Conservation (phyloP, 192 early-diverging fungal genomes). For the Gryganskiella cystojenkinii region DNA sequence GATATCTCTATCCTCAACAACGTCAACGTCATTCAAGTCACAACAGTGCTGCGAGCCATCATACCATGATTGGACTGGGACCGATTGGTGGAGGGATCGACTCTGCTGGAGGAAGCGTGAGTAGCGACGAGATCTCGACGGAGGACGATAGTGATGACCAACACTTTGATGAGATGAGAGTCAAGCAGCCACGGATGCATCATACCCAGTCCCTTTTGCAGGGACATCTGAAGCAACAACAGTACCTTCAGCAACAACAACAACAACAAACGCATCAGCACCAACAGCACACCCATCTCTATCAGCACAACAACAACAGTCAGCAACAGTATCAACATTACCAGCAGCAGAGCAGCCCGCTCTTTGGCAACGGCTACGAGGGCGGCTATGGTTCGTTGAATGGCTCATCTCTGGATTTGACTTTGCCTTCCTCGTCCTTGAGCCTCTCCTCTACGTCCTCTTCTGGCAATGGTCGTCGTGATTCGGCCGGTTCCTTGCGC, state of each 20-base stretch:
- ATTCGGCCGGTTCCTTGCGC: neutral
- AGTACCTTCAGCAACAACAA: neutral
- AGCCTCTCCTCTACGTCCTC: neutral
- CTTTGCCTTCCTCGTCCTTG: neutral
- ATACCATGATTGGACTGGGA: slow-evolving; percentile 46
- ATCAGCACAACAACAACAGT: slow-evolving; percentile 10
- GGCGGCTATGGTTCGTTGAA: neutral
- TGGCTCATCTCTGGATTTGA: neutral
- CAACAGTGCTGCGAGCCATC: slow-evolving; percentile 49
- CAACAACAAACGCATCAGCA: slow-evolving; percentile 17
- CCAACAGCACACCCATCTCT: neutral
- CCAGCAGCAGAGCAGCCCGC: slow-evolving; percentile 22
- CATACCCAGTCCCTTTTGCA: slow-evolving; percentile 16
- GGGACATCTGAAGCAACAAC: neutral
- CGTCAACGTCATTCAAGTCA: slow-evolving; percentile 52
- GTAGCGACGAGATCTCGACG: slow-evolving; percentile 45
- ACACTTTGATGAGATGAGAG: slow-evolving; percentile 50
- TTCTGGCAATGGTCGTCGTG: neutral
- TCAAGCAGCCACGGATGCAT: slow-evolving; percentile 37
- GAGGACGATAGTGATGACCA: slow-evolving; percentile 52
- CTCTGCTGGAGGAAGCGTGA: slow-evolving; percentile 48
- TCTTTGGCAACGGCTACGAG: slow-evolving; percentile 1
- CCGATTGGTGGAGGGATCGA: slow-evolving; percentile 42
- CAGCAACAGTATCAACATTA: slow-evolving; percentile 31
- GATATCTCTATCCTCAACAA: slow-evolving; percentile 31